Base-by-base conservation (phyloP, 164 flowering plant species). In the Warburgia ugandensis region DNA sequence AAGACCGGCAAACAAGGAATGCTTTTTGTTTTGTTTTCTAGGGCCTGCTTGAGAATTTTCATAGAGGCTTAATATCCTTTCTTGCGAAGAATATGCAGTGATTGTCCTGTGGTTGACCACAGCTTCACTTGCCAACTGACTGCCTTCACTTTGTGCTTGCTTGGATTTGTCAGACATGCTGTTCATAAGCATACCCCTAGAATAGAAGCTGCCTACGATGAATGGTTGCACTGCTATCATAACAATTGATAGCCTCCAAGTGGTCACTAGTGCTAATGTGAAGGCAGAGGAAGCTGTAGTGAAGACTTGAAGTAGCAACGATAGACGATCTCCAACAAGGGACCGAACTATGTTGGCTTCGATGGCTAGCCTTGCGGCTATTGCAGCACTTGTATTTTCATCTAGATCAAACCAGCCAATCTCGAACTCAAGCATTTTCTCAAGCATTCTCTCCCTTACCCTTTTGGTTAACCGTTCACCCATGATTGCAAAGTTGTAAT, bases 211-310 rank as follows among this genome's bases (percentile, higher is more conserved):
- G 2, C 56, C 68, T 3, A 77, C 68, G 42, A 73, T 26, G 5
- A 77, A 16, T 9, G 80, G 83, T 39, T 77, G 83, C 32, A 70
- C 47, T 1, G 72, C 76, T 22, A 77, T 60, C 48, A 72, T 56
- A 27, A 75, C 74, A 36, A 69, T 58, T 1, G 79, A 64, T 17
- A 77, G 44, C 41, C 63, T 60, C 80, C 83, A 77, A 17, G 80
- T 31, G n/a, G 73, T 35, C 1, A 63, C 16, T 4, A 75, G 30
- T 12, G 71, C 72, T 1, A 73, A 45, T 14, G 45, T 40, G 43
- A 55, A 70, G 14, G 83, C 76, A 16, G 74, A 14, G 17, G 68
- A n/a, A 4, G 74, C 76, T 22, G 62, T 53, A 12, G 61, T 46
- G 55, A 53, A 42, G 12, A 61, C 76, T 50, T 73, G 78, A 46